Evolutionary conservation across 2,329 filamentous ascomycete genomes (phyloP), one percentile per base, ranked within the genome.

Genomic region (Thermochaetoides dissita): DNA sequence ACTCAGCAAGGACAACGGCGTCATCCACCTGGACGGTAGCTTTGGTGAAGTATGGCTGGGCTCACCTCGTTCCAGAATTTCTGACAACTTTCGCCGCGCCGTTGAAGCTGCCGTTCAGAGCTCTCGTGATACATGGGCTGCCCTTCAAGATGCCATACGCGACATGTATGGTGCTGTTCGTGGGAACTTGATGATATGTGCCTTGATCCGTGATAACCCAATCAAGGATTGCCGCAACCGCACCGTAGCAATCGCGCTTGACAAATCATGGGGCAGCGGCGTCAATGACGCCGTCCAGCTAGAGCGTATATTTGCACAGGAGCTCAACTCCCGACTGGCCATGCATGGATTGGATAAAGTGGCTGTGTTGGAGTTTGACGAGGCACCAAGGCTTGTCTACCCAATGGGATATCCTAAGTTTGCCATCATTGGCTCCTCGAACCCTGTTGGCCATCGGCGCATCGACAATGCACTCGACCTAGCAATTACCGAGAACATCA

Each of bases 151-250:
- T 11, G 45, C 48, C 10, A 35, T 52, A 10, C 43, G 44, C 6
- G 33, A 42, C 3, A 11, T 33, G 10, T 51, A 51, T 30, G 50
- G 49, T 12, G 10, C 12, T 2, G 37, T 43, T 10, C 34, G 39
- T 9, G 49, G 49, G n/a, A 46, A 51, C 30, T 40, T 52, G 10
- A 51, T 52, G 44, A 47, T 51, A 10, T 52, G 50, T 38, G 43
- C 49, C 6, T 32, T 52, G 29, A 39, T 50, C 17, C 42, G 49
- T n/a, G 50, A 52, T 28, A 37, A 51, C 35, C 50, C 50, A 2
- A 40, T 50, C 32, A 47, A 40, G 10, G 45, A 46, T 30, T 52
- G 50, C 40, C 45, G 45, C 24, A 45, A 40, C 28, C 48, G 49
- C 10, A 46, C 41, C 5, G 31, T 46, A 31, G 43, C 41, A 1